Evolutionary conservation across 257 asterid species (phyloP).

Genomic region (Fraxinus quadrangulata): DNA sequence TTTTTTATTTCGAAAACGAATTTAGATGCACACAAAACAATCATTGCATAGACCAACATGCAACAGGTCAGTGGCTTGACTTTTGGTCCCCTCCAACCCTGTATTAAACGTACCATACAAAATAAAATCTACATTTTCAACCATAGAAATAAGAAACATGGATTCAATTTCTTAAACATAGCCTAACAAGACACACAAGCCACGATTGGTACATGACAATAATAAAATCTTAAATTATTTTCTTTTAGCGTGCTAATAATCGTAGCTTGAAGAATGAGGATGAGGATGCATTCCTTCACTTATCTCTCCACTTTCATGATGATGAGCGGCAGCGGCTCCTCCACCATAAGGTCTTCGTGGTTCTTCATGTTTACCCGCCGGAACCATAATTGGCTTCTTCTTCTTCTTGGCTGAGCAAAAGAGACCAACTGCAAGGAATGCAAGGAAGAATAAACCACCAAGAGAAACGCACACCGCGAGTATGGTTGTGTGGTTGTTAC

Average conservation of each 20-base stretch:
- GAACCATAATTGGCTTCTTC: slow-evolving; percentile 58
- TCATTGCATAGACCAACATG: neutral
- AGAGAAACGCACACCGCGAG: slow-evolving; percentile 62
- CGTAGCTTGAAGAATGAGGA: slow-evolving; percentile 8
- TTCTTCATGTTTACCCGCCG: slow-evolving; percentile 35
- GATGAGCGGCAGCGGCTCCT: slow-evolving; percentile 10
- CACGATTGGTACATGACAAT: neutral
- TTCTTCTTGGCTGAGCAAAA: slow-evolving; percentile 66
- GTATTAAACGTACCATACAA: neutral
- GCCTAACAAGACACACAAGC: neutral
- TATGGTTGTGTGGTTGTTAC: slow-evolving; percentile 51
- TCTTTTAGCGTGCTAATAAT: neutral
- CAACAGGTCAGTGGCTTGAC: slow-evolving; percentile 4
- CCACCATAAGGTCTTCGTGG: slow-evolving; percentile 22
- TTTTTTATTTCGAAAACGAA: neutral
- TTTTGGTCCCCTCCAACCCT: neutral
- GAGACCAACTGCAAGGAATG: slow-evolving; percentile 64
- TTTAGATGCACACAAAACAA: neutral
- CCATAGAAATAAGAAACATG: neutral
- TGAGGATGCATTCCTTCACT: slow-evolving; percentile 5
- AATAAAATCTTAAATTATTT: neutral
- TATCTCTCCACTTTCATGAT: slow-evolving; percentile 26
- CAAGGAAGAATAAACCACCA: slow-evolving; percentile 66
- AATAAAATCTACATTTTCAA: neutral
- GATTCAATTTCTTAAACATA: neutral